A percentile compares a stretch with the other conserved stretches of the same genome.
Conservation (phyloP, 495 filamentous ascomycete genomes). For the Neurospora africana region DNA sequence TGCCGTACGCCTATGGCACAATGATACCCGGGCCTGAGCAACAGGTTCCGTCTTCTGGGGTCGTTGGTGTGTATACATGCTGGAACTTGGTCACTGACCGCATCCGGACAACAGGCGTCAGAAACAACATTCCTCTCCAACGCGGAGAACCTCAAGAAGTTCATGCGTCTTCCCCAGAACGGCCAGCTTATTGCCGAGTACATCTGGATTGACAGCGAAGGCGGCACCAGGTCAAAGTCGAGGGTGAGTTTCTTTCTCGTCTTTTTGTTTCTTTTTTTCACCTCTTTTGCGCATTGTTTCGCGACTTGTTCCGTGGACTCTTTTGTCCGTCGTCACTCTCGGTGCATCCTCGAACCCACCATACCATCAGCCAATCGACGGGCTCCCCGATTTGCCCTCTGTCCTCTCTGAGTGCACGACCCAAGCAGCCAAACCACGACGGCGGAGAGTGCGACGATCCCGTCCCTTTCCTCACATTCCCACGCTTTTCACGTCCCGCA, state of each 20-base stretch:
- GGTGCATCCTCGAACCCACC: constrained; percentile 1
- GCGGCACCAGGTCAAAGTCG: constrained; percentile 76
- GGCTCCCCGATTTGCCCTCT: not conserved
- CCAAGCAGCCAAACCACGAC: not conserved
- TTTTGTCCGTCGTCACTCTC: constrained; percentile 4
- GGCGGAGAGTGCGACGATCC: not conserved
- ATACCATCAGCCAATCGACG: not conserved
- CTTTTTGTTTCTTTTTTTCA: constrained; percentile 5
- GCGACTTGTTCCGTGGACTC: constrained; percentile 17
- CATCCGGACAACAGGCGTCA: not conserved
- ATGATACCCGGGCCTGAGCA: not conserved
- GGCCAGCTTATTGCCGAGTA: constrained; percentile 75
- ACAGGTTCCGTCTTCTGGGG: not conserved
- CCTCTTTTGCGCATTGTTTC: constrained; percentile 9
- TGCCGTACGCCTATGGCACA: not conserved
- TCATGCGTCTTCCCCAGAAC: constrained; percentile 81
- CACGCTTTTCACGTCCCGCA: not conserved
- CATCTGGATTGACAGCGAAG: constrained; percentile 85
- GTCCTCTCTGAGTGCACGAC: not conserved
- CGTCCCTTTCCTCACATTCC: not conserved
- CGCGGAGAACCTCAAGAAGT: constrained; percentile 57
- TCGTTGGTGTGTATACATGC: not conserved
- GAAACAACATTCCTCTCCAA: constrained; percentile 9
- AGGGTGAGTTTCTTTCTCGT: constrained; percentile 54
- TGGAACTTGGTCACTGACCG: not conserved